Evolutionary conservation across 306 rosid species (phyloP).

Genomic region (Astragalus glycyphyllos): DNA sequence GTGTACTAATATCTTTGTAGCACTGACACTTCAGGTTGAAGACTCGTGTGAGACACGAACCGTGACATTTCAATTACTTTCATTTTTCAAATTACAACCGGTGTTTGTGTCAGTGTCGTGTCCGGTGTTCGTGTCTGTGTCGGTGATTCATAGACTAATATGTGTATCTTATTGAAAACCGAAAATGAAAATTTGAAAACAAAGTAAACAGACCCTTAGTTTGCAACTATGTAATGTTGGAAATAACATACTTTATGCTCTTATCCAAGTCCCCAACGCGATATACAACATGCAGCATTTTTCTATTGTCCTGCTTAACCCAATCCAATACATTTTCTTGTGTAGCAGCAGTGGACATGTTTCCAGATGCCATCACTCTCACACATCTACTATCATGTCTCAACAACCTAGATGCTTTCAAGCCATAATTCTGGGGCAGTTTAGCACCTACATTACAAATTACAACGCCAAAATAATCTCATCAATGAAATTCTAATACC

Average conservation of each 20-base stretch:
- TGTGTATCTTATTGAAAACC: no score
- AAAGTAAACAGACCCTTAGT: background rate
- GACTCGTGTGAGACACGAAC: no score
- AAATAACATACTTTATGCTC: slow-evolving; percentile 78
- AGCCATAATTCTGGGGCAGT: slow-evolving; percentile 54
- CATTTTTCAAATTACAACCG: no score
- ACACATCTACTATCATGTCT: slow-evolving; percentile 51
- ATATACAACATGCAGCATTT: slow-evolving; percentile 85
- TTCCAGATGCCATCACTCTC: slow-evolving; percentile 55
- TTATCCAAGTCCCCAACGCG: slow-evolving; percentile 88
- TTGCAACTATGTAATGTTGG: background rate
- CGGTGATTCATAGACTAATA: no score
- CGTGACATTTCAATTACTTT: no score
- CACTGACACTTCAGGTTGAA: no score
- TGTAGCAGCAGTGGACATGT: slow-evolving; percentile 53
- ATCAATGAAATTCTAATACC: background rate
- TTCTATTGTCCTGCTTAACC: slow-evolving; percentile 76
- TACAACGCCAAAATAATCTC: slow-evolving; percentile 43
- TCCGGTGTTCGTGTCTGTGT: no score
- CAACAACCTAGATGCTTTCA: slow-evolving; percentile 60
- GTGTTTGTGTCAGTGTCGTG: no score
- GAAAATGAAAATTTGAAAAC: no score
- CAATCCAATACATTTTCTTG: slow-evolving; percentile 77
- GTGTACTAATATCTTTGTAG: no score
- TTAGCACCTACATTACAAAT: slow-evolving; percentile 54